These are phyloP conservation scores for Aureoboletus auriporus DNA, from an alignment of 768 basidiomycete genomes.

Conservation along the genomic window DNA sequence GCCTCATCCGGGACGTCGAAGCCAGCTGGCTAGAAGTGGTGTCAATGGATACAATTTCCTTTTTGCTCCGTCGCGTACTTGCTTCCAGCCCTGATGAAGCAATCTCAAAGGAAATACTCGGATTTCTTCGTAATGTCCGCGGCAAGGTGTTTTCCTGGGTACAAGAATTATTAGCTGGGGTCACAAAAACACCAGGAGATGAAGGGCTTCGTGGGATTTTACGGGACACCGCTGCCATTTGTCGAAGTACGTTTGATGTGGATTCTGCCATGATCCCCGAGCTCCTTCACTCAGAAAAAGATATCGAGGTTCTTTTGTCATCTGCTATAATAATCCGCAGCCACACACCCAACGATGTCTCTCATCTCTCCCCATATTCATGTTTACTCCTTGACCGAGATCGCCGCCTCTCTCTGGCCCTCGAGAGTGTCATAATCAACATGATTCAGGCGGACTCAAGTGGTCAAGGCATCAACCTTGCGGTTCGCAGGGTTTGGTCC, in stretches of 20 bases:
- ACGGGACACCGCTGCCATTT: slow-evolving; percentile 17
- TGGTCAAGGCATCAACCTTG: no score
- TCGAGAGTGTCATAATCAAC: no score
- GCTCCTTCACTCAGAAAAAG: slow-evolving; percentile 19
- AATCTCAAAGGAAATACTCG: slow-evolving; percentile 16
- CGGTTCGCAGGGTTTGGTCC: no score
- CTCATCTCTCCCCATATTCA: slow-evolving; percentile 3
- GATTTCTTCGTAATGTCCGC: slow-evolving; percentile 30
- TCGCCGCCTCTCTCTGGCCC: no score
- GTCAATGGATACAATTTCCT: slow-evolving; percentile 29
- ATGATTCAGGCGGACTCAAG: no score
- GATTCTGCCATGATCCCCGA: not conserved
- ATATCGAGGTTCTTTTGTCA: slow-evolving; percentile 29
- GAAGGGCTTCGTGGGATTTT: slow-evolving; percentile 7
- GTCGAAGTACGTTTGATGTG: slow-evolving; percentile 29
- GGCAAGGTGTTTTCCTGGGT: slow-evolving; percentile 34
- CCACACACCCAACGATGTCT: slow-evolving; percentile 13
- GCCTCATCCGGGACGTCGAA: slow-evolving; percentile 30
- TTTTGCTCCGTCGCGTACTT: slow-evolving; percentile 34
- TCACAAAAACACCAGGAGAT: slow-evolving; percentile 4
- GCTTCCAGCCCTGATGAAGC: slow-evolving; percentile 11
- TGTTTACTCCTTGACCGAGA: slow-evolving; percentile 16
- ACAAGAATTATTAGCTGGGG: slow-evolving; percentile 23
- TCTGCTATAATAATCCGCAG: slow-evolving; percentile 30
- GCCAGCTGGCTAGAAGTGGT: slow-evolving; percentile 38